Conservation (phyloP, 345 rosid genomes). For the Anacardium occidentale region DNA sequence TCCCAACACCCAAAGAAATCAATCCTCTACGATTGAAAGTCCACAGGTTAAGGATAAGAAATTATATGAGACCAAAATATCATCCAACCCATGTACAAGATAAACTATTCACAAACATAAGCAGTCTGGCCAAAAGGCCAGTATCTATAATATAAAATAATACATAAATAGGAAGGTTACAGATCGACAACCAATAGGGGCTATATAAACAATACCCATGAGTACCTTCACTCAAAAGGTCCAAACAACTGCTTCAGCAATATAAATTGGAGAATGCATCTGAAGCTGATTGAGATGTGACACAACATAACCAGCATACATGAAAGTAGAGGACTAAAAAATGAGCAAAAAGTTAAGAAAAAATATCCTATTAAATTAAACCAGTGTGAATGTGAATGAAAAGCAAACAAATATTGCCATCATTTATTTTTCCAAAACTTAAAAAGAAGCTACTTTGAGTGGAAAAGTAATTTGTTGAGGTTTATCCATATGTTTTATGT, state of each 20-base stretch:
- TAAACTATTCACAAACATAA: not conserved
- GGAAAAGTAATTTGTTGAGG: not conserved
- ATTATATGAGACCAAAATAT: not conserved
- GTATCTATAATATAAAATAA: not conserved
- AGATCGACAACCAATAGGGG: not conserved
- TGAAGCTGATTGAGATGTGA: not conserved
- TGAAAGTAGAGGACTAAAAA: not conserved
- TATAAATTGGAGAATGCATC: not conserved
- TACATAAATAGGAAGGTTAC: not conserved
- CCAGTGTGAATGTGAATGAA: not conserved
- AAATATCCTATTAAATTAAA: not conserved
- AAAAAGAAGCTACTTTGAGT: not conserved
- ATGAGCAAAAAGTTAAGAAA: not conserved
- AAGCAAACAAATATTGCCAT: not conserved
- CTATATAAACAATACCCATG: not conserved
- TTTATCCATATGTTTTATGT: not conserved
- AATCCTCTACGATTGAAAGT: not conserved
- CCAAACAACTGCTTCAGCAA: not conserved
- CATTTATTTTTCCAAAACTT: not conserved
- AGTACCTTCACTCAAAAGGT: not conserved
- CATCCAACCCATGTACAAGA: not conserved
- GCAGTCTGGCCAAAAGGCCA: not conserved
- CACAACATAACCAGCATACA: not conserved
- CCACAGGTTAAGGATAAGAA: not conserved
- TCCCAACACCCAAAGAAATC: not conserved